Evolutionary conservation across 495 filamentous ascomycete genomes (phyloP).

Genomic region (Annulohypoxylon stygium): DNA sequence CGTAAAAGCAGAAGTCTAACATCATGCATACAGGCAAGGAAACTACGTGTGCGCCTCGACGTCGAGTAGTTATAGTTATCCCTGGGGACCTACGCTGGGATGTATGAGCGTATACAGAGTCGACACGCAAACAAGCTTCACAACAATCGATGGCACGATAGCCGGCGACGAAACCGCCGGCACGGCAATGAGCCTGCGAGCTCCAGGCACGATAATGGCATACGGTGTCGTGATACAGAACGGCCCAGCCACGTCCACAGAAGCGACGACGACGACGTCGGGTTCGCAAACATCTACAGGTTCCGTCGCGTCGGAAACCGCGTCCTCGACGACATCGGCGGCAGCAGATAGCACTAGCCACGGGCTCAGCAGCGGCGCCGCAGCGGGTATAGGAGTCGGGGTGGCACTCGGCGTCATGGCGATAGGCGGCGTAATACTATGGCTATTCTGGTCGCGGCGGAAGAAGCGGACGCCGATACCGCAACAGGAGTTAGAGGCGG

Average conservation of each 20-base stretch:
- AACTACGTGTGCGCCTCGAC: slow-evolving; percentile 38
- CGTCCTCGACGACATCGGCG: slow-evolving; percentile 9
- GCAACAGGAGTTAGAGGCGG: slow-evolving; percentile 1
- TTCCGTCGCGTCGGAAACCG: slow-evolving; percentile 27
- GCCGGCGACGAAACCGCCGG: slow-evolving; percentile 30
- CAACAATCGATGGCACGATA: slow-evolving; percentile 34
- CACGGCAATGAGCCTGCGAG: slow-evolving; percentile 1
- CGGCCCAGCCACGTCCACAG: background rate
- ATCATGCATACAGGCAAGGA: slow-evolving; percentile 17
- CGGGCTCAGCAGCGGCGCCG: slow-evolving; percentile 23
- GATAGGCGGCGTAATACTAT: slow-evolving; percentile 20
- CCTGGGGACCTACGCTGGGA: slow-evolving; percentile 33
- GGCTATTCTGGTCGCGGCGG: slow-evolving; percentile 33
- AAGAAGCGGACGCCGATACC: slow-evolving; percentile 11
- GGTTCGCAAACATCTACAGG: slow-evolving; percentile 1
- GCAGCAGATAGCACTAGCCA: slow-evolving; percentile 1
- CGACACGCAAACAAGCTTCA: slow-evolving; percentile 32
- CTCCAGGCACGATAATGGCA: slow-evolving; percentile 41
- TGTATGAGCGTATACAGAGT: slow-evolving; percentile 38
- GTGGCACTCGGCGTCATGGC: slow-evolving; percentile 22
- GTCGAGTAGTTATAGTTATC: slow-evolving; percentile 37
- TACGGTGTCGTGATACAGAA: slow-evolving; percentile 35
- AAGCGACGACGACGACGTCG: slow-evolving; percentile 3
- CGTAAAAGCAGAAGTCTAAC: slow-evolving; percentile 15
- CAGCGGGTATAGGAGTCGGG: slow-evolving; percentile 30